Evolutionary conservation across 2,329 filamentous ascomycete species (phyloP).

Genomic region (Westerdykella sp.): DNA sequence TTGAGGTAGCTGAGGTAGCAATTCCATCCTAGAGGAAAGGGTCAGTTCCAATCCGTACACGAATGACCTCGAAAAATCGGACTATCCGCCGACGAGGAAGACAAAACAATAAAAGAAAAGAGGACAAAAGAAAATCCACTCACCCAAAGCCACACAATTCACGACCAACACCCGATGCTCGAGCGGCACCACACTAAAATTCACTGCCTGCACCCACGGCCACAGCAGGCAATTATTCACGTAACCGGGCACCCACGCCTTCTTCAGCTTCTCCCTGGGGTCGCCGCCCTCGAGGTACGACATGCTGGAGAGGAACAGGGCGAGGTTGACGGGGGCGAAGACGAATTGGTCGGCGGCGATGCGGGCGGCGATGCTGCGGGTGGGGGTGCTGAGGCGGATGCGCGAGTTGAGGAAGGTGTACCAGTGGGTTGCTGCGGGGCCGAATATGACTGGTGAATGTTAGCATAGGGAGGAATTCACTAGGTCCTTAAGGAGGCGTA

Average conservation of each 20-base stretch:
- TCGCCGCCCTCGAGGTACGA: constrained; percentile 66
- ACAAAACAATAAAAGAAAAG: constrained; percentile 1
- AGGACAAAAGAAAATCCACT: constrained; percentile 17
- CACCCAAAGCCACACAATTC: constrained; percentile 69
- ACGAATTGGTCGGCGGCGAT: constrained; percentile 71
- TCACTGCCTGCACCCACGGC: constrained; percentile 76
- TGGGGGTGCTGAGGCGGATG: constrained; percentile 58
- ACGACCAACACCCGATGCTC: constrained; percentile 80
- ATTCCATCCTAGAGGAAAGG: constrained; percentile 31
- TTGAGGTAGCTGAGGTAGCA: constrained; percentile 39
- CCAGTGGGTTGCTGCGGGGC: constrained; percentile 82
- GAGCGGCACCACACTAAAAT: constrained; percentile 81
- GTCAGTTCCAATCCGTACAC: not conserved
- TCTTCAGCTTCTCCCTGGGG: constrained; percentile 62
- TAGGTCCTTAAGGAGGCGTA: constrained; percentile 1
- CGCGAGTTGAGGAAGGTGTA: constrained; percentile 70
- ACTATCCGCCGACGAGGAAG: no score
- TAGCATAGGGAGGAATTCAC: not conserved
- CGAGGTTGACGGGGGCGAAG: constrained; percentile 80
- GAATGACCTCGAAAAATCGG: no score
- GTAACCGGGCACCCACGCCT: constrained; percentile 65
- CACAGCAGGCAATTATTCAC: constrained; percentile 82
- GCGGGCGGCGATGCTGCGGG: constrained; percentile 66
- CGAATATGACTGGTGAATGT: constrained; percentile 61
- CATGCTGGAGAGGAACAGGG: constrained; percentile 77